Evolutionary conservation across 306 rosid genomes (phyloP), one percentile per base, ranked within the genome.

Genomic region (Casuarina cunninghamiana): DNA sequence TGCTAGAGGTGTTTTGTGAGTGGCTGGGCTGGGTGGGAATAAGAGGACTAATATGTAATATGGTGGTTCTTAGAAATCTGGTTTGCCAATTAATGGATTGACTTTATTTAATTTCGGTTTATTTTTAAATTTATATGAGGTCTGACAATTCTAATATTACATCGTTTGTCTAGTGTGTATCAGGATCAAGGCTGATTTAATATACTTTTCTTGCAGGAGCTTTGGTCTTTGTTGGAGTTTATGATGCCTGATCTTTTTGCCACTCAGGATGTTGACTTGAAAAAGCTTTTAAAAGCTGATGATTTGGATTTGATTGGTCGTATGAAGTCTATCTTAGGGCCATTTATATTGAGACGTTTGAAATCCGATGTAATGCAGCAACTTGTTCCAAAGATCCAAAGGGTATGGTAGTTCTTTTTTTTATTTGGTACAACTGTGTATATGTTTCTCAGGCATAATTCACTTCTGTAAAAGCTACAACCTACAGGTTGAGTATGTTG

Each of bases 311-410:
- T 95, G 84, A 81, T 93, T 82, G 83, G 85, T 69, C 90, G 90
- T 21, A 95, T 95, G 97, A 95, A 95, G 88, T 95, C 96, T 84
- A 95, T 95, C 80, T 82, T 92, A 74, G 97, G 98, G 73, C 98
- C 98, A 11, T 95, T 95, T 86, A 95, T 92, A 82, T 87, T 95
- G 86, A 88, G 98, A 54, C 90, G 98, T 13, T 82, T 95, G 72
- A 95, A 95, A 85, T 92, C 98, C 81, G 98, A 95, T 87, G 98
- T 92, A 68, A 95, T 92, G 98, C 97, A 89, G 86, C 98, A 95
- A 77, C 97, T 92, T 81, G 98, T 92, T 86, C 95, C 93, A 42
- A 95, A 95, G 85, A 88, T 90, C 82, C 98, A 91, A 75, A 73
- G 78, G 88, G 98, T 92, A 77, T 72, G 81, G 39, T 43, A 44